A percentile compares a stretch with the other conserved stretches of the same genome.
Conservation (phyloP, 2,329 filamentous ascomycete genomes). For the Fusarium vanettenii region DNA sequence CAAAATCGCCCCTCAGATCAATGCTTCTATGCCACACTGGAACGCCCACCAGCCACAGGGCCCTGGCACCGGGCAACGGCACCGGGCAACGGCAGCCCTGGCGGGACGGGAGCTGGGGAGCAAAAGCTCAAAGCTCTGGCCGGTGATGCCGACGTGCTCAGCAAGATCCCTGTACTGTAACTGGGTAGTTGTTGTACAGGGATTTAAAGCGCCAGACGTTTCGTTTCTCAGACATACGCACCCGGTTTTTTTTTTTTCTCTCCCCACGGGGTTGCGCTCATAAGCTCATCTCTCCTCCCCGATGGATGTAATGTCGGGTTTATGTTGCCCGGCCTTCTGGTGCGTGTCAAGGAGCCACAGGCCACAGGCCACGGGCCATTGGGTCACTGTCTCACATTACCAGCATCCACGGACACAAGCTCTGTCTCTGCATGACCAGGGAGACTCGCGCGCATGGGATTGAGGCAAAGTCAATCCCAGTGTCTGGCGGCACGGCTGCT, state of each 20-base stretch:
- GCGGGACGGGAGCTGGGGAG: neutral
- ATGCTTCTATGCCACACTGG: neutral
- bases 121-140: neutral
- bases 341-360: neutral
- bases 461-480: neutral
- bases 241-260: neutral
- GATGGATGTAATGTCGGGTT: neutral
- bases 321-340: neutral
- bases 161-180: neutral
- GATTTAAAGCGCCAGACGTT: neutral
- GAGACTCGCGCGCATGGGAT: neutral
- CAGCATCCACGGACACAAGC: neutral
- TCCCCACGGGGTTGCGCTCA: neutral
- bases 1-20: neutral
- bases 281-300: no score
- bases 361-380: neutral
- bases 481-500: neutral
- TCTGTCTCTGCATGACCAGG: neutral
- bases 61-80: neutral
- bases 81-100: neutral
- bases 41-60: no score
- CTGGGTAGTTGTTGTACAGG: neutral
- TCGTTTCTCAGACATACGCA: neutral
- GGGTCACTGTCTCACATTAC: neutral
- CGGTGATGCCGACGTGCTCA: neutral